phyloP scores from a whole-genome alignment of 441 rosid species.

The Pelargonium myrrhifolium region DNA sequence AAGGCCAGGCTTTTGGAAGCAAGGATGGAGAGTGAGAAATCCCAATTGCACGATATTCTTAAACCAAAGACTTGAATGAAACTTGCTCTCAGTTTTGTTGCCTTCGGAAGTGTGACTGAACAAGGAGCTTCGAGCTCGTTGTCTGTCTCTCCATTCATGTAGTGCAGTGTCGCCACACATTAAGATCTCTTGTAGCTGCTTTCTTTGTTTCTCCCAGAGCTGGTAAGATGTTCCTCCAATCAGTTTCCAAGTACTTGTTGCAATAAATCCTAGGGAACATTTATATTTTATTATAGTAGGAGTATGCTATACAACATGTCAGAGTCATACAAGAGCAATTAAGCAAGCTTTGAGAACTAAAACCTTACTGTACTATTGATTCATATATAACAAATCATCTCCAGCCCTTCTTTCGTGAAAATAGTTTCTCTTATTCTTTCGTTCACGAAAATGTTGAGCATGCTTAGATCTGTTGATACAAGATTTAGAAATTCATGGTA shows the following conservation, averaged over 20 bases:
- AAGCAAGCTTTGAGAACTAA: no score
- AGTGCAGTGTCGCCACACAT: not conserved
- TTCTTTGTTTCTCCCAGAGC: not conserved
- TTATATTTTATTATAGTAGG: not conserved
- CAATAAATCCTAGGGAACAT: not conserved
- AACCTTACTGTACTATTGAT: no score
- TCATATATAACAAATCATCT: no score
- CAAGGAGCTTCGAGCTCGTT: no score
- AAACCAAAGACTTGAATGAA: conserved; percentile 49
- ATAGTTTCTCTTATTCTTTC: no score
- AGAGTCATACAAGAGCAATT: no score
- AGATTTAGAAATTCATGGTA: no score
- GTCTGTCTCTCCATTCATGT: not conserved
- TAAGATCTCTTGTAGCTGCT: no score
- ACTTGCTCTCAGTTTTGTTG: not conserved
- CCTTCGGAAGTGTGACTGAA: no score
- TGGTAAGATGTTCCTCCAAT: not conserved
- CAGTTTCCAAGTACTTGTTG: not conserved
- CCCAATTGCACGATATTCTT: conserved; percentile 74
- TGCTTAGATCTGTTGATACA: no score
- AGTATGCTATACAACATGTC: not conserved
- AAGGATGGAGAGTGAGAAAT: conserved; percentile 73
- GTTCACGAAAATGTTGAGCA: no score
- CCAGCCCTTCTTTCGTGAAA: no score
- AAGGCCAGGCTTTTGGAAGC: conserved; percentile 92